Conservation (phyloP, 1,284 basidiomycete genomes). For the Sutorius eximius region DNA sequence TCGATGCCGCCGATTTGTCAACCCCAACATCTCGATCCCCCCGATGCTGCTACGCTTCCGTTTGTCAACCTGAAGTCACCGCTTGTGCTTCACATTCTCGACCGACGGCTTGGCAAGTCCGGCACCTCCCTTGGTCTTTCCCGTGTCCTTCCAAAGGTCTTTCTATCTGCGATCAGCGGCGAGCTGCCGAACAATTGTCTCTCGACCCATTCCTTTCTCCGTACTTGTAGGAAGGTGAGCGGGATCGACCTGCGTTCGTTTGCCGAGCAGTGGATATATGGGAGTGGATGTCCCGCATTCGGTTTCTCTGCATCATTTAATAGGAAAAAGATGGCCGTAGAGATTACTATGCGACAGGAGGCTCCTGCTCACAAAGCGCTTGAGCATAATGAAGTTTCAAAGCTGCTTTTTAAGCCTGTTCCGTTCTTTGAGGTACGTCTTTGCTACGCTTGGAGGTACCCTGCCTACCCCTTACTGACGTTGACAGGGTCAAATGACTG, state of each 20-base stretch:
- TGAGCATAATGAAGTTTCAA: slow-evolving; percentile 67
- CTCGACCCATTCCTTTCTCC: slow-evolving; percentile 88
- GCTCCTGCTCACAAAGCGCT: slow-evolving; percentile 73
- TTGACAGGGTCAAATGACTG: slow-evolving; percentile 89
- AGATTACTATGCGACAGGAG: slow-evolving; percentile 91
- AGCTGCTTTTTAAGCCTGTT: slow-evolving; percentile 77
- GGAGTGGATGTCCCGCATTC: slow-evolving; percentile 94
- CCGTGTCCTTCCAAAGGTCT: slow-evolving; percentile 93
- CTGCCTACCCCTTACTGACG: slow-evolving; percentile 5
- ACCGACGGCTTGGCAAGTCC: slow-evolving; percentile 90
- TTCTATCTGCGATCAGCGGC: slow-evolving; percentile 91
- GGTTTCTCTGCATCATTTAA: slow-evolving; percentile 92
- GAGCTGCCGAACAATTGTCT: slow-evolving; percentile 85
- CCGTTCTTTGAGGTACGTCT: slow-evolving; percentile 76
- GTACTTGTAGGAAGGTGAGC: slow-evolving; percentile 92
- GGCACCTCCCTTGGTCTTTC: slow-evolving; percentile 94
- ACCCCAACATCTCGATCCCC: slow-evolving; percentile 82
- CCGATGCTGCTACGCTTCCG: slow-evolving; percentile 71
- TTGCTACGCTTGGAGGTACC: background rate
- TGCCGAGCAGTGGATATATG: slow-evolving; percentile 98
- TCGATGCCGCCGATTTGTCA: slow-evolving; percentile 93
- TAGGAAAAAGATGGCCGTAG: slow-evolving; percentile 96
- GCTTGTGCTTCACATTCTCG: slow-evolving; percentile 93
- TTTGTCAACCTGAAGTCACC: slow-evolving; percentile 97
- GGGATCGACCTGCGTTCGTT: slow-evolving; percentile 88